Percentiles rank a stretch among this genome's conserved stretches.
These are phyloP conservation scores for Agaricus bisporus DNA, from an alignment of 768 basidiomycete species.

Conservation along the genomic window DNA sequence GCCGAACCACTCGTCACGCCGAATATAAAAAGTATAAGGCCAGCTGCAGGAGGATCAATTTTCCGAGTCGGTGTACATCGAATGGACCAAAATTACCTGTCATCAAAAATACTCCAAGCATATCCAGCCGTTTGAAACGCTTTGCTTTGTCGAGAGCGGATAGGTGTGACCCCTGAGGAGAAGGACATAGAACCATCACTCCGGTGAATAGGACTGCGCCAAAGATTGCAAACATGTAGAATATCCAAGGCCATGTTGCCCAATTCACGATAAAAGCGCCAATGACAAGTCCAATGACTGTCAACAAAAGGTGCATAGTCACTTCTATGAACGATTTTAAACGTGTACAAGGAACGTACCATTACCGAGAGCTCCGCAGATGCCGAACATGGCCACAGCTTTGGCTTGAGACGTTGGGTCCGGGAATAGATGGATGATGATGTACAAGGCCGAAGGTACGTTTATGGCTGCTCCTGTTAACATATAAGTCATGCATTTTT, in stretches of 20 bases:
- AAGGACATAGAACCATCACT: slow-evolving; percentile 29
- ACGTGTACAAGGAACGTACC: slow-evolving; percentile 17
- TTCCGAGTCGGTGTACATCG: neutral
- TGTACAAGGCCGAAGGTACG: slow-evolving; percentile 38
- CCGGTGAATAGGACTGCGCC: slow-evolving; percentile 3
- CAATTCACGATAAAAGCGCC: slow-evolving; percentile 33
- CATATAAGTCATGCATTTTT: neutral
- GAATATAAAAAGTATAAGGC: slow-evolving; percentile 29
- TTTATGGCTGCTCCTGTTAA: slow-evolving; percentile 34
- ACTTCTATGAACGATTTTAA: neutral
- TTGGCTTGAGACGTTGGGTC: slow-evolving; percentile 35
- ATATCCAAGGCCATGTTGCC: slow-evolving; percentile 42
- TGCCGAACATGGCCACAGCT: slow-evolving; percentile 39
- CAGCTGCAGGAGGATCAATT: slow-evolving; percentile 14
- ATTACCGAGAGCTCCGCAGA: slow-evolving; percentile 39
- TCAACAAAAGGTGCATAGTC: neutral
- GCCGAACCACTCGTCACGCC: slow-evolving; percentile 36
- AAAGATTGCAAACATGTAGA: slow-evolving; percentile 25
- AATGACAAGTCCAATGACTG: slow-evolving; percentile 32
- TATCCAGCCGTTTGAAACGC: neutral
- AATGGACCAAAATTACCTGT: neutral
- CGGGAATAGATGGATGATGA: slow-evolving; percentile 42
- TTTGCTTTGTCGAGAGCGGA: neutral
- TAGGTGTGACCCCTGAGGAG: neutral
- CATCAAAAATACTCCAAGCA: neutral